These are phyloP conservation scores for Sporothrix pallida DNA, from an alignment of 2,329 filamentous ascomycete genomes.

Conservation along the genomic window DNA sequence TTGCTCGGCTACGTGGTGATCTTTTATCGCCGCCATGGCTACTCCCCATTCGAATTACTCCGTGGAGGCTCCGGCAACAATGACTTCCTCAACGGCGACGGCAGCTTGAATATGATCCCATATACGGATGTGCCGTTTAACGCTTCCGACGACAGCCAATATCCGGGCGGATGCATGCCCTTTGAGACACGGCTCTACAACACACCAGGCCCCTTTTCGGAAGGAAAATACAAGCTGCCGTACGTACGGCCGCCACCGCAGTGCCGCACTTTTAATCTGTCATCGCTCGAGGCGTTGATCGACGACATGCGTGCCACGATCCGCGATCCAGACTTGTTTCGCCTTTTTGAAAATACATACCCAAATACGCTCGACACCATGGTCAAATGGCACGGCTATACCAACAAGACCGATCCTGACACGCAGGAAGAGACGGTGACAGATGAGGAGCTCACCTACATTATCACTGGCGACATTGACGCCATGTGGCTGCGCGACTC, in stretches of 20 bases:
- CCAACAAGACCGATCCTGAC: conserved; percentile 33
- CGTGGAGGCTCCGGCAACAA: too few relatives aligned
- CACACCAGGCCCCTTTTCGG: conserved; percentile 67
- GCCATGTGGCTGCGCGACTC: conserved; percentile 49
- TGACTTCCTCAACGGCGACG: background rate
- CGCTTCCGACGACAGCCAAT: conserved; percentile 16
- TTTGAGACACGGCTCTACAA: conserved; percentile 37
- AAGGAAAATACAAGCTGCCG: conserved; percentile 76
- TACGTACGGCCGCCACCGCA: conserved; percentile 76
- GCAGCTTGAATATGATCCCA: background rate
- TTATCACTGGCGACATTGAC: conserved; percentile 52
- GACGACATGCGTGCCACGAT: conserved; percentile 70
- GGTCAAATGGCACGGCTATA: conserved; percentile 39
- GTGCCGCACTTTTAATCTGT: conserved; percentile 82
- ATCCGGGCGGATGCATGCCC: conserved; percentile 31
- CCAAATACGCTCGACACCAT: conserved; percentile 67
- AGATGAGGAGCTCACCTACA: conserved; percentile 65
- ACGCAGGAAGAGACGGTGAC: conserved; percentile 10
- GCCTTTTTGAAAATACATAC: conserved; percentile 74
- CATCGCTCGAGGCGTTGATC: conserved; percentile 77
- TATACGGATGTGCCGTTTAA: background rate
- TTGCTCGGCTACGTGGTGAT: background rate
- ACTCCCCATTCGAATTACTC: too few relatives aligned
- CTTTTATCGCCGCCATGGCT: background rate
- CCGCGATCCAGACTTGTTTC: conserved; percentile 75